These are phyloP conservation scores for Xerocomellus intermedius DNA, from an alignment of 768 basidiomycete species.

Conservation along the genomic window DNA sequence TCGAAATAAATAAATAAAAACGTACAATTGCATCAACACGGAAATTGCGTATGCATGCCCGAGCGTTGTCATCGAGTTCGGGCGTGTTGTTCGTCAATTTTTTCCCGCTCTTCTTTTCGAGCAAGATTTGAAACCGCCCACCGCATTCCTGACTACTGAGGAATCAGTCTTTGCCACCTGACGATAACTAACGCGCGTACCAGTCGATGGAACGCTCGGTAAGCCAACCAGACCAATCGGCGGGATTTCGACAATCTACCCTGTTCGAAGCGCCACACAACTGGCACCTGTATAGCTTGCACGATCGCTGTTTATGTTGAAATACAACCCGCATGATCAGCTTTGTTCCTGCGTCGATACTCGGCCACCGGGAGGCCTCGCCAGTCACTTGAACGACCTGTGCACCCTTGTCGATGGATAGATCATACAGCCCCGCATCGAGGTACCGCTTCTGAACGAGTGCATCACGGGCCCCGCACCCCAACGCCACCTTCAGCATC, in stretches of 20 bases:
- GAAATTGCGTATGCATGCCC: constrained; percentile 27
- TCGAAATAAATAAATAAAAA: too few species aligned
- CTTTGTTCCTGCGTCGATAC: constrained; percentile 25
- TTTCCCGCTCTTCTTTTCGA: constrained; percentile 19
- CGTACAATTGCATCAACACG: constrained; percentile 22
- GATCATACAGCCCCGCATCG: constrained; percentile 24
- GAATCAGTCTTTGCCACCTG: not conserved
- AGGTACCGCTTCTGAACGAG: constrained; percentile 25
- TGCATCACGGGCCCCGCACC: constrained; percentile 16
- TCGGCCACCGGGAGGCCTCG: constrained; percentile 23
- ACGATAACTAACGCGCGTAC: constrained; percentile 2
- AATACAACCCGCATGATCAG: constrained; percentile 25
- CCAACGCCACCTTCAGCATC: constrained; percentile 18
- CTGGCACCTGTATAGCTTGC: constrained; percentile 13
- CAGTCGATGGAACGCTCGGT: constrained; percentile 24
- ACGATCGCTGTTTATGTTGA: constrained; percentile 15
- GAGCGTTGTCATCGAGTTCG: constrained; percentile 16
- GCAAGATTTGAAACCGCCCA: constrained; percentile 24
- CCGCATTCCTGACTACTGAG: constrained; percentile 17
- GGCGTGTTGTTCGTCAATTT: not conserved
- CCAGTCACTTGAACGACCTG: constrained; percentile 21
- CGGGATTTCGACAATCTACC: constrained; percentile 11
- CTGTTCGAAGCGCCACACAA: constrained; percentile 22
- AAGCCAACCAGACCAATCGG: constrained; percentile 21
- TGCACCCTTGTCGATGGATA: constrained; percentile 23